Percentiles rank a stretch among this genome's conserved stretches.
These are phyloP conservation scores for Microdochium trichocladiopsis DNA, from an alignment of 2,329 filamentous ascomycete species.

Conservation along the genomic window DNA sequence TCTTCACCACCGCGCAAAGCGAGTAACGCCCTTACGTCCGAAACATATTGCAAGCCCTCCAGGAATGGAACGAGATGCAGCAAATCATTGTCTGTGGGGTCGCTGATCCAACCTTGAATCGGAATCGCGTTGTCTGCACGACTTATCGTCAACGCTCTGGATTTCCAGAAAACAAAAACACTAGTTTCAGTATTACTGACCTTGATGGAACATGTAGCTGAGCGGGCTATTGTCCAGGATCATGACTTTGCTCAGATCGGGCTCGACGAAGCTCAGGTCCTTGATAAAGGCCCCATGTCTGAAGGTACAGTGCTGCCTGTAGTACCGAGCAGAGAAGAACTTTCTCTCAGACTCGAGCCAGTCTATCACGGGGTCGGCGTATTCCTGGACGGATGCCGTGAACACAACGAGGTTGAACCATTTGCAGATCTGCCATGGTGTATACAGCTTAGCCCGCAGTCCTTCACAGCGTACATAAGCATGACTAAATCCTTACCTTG, in stretches of 20 bases:
- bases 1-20: slow-evolving; percentile 83
- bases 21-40: slow-evolving; percentile 85
- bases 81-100: slow-evolving; percentile 93
- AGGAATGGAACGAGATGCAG: slow-evolving; percentile 87
- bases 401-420: slow-evolving; percentile 98
- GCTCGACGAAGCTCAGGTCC: slow-evolving; percentile 91
- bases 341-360: slow-evolving; percentile 96
- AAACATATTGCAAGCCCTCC: slow-evolving; percentile 93
- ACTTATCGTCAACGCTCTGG: slow-evolving; percentile 8
- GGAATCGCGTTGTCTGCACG: slow-evolving; percentile 89
- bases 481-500: no score
- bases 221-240: slow-evolving; percentile 97
- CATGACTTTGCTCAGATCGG: slow-evolving; percentile 96
- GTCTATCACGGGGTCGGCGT: slow-evolving; percentile 97
- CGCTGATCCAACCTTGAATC: slow-evolving; percentile 98
- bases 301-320: slow-evolving; percentile 94
- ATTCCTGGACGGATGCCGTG: slow-evolving; percentile 96
- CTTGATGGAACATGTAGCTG: slow-evolving; percentile 98
- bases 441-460: slow-evolving; percentile 4
- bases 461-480: no score
- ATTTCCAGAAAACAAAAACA: slow-evolving; percentile 1
- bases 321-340: slow-evolving; percentile 90
- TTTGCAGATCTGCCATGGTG: slow-evolving; percentile 64
- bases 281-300: slow-evolving; percentile 97
- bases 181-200: slow-evolving; percentile 39